Percentiles rank a stretch among this genome's conserved stretches.
Conservation (phyloP, 2,329 filamentous ascomycete genomes). For the Ophiostoma tasmaniense region DNA sequence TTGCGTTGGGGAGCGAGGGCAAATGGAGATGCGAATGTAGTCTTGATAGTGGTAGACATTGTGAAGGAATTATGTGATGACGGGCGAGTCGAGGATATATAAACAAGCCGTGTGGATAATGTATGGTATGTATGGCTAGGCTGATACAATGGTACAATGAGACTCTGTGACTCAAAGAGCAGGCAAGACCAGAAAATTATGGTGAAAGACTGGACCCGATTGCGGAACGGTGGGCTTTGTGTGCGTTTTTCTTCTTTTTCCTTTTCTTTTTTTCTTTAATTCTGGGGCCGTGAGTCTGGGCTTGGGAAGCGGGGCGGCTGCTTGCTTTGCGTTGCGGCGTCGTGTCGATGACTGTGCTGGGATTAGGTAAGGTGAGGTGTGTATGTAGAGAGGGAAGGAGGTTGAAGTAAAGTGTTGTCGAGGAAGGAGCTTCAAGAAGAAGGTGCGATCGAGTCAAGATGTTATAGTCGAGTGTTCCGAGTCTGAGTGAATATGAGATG, state of each 20-base stretch:
- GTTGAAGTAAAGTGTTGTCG: neutral
- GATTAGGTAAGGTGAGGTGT: neutral
- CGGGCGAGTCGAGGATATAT: neutral
- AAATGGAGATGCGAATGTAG: constrained; percentile 32
- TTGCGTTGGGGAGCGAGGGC: constrained; percentile 45
- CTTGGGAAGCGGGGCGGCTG: neutral
- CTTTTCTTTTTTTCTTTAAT: neutral
- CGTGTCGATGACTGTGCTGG: neutral
- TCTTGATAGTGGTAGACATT: constrained; percentile 20
- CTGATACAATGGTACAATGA: neutral
- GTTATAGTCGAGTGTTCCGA: neutral
- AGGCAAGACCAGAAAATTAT: constrained; percentile 17
- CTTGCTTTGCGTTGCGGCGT: neutral
- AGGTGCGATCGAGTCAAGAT: neutral
- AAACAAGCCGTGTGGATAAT: constrained; percentile 7
- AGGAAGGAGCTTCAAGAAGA: neutral
- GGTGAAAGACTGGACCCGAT: constrained; percentile 18
- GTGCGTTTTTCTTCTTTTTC: neutral
- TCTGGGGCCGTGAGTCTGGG: neutral
- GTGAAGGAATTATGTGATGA: constrained; percentile 9
- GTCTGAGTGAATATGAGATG: neutral
- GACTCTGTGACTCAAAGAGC: constrained; percentile 17
- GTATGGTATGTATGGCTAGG: constrained; percentile 4
- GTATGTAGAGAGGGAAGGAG: neutral
- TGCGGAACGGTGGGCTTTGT: constrained; percentile 17